Evolutionary conservation across 257 asterid genomes (phyloP).

Genomic region (Nicotiana sylvestris): DNA sequence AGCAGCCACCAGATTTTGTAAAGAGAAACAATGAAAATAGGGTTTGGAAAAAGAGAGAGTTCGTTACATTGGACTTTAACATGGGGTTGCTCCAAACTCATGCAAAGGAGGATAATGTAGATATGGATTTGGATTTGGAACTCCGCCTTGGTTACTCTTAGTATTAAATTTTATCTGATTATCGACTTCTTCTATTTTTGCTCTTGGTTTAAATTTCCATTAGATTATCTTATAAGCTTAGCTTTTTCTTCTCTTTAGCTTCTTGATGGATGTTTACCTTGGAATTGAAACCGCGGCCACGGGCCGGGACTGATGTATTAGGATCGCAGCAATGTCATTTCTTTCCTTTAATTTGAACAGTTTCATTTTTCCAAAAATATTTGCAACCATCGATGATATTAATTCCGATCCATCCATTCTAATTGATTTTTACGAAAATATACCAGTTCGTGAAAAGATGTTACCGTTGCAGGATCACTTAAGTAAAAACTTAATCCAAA

Average conservation of each 20-base stretch:
- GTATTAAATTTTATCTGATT: not conserved
- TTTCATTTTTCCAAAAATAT: no score
- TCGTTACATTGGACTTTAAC: conserved; percentile 39
- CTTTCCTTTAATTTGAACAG: no score
- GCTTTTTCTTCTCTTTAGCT: no score
- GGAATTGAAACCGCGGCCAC: no score
- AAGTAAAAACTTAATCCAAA: no score
- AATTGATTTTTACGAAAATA: not conserved
- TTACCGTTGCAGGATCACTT: no score
- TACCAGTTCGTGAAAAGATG: no score
- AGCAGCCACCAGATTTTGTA: conserved; percentile 14
- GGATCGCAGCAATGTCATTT: no score
- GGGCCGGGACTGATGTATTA: no score
- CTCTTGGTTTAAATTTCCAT: not conserved
- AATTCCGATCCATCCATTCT: not conserved
- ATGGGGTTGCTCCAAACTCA: conserved; percentile 34
- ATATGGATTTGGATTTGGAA: conserved; percentile 50
- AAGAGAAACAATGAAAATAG: conserved; percentile 28
- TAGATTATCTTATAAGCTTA: not conserved
- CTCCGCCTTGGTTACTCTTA: conserved; percentile 63
- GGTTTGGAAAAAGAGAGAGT: conserved; percentile 42
- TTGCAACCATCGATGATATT: not conserved
- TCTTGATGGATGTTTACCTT: no score
- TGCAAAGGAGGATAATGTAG: conserved; percentile 32
- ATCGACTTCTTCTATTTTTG: not conserved